These are phyloP conservation scores for Didymosphaeria variabile DNA, from an alignment of 2,329 filamentous ascomycete species.

Conservation along the genomic window DNA sequence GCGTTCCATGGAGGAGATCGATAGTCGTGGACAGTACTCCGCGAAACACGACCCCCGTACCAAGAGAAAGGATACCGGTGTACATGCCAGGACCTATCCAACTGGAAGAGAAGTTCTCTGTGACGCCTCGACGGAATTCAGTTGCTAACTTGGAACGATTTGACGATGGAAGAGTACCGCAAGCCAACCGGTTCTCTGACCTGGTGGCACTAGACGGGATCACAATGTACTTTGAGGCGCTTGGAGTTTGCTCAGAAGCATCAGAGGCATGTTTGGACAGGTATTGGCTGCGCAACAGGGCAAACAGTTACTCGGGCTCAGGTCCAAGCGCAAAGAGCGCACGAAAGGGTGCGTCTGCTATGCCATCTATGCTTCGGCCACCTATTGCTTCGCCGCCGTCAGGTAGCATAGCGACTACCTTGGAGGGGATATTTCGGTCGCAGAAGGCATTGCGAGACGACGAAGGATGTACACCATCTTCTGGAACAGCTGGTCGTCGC, in stretches of 20 bases:
- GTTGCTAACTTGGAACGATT: constrained; percentile 53
- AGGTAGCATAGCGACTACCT: constrained; percentile 5
- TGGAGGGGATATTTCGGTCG: constrained; percentile 11
- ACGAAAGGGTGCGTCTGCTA: constrained; percentile 17
- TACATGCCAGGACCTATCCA: constrained; percentile 56
- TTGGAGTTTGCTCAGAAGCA: constrained; percentile 44
- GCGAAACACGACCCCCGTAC: constrained; percentile 5
- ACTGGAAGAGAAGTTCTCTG: constrained; percentile 42
- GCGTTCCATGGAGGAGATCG: constrained; percentile 8
- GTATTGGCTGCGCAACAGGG: constrained; percentile 39
- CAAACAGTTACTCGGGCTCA: background rate
- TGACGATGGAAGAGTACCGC: constrained; percentile 24
- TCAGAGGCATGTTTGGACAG: constrained; percentile 42
- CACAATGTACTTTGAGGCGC: constrained; percentile 53
- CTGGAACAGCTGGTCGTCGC: constrained; percentile 14
- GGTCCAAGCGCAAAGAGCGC: background rate
- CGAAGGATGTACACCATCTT: constrained; percentile 7
- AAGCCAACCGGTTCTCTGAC: constrained; percentile 34
- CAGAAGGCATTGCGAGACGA: constrained; percentile 10
- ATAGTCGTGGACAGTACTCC: background rate
- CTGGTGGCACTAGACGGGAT: constrained; percentile 47
- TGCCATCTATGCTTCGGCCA: constrained; percentile 17
- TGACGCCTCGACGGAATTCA: constrained; percentile 50
- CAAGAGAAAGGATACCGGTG: constrained; percentile 23
- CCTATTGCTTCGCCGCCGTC: constrained; percentile 9